Conservation (phyloP, 345 rosid genomes). For the Syzygium oleosum region DNA sequence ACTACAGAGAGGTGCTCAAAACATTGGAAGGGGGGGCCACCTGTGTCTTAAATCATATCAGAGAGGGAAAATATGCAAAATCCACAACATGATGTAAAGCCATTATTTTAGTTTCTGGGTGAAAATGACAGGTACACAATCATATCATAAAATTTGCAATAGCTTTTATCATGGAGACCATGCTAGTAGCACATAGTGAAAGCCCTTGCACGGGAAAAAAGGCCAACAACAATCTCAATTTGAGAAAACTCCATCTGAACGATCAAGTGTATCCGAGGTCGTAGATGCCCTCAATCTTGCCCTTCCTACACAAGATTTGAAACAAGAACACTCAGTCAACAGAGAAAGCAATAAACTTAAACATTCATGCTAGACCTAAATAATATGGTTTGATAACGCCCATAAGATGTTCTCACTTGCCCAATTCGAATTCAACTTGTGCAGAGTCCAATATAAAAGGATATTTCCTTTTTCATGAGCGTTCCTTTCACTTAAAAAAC, state of each 20-base stretch:
- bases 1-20: neutral
- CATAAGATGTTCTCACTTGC: neutral
- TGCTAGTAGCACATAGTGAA: conserved; percentile 4
- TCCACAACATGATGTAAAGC: neutral
- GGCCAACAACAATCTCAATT: conserved; percentile 15
- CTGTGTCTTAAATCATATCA: neutral
- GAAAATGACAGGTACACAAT: neutral
- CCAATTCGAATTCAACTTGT: neutral
- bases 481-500: neutral
- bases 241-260: conserved; percentile 3
- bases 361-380: neutral
- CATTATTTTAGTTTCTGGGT: conserved; percentile 1
- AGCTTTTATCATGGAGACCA: conserved; percentile 2
- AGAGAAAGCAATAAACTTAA: neutral
- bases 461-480: neutral
- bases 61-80: neutral
- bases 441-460: neutral
- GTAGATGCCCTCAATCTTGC: conserved; percentile 16
- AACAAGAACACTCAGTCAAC: neutral
- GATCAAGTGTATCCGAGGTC: neutral
- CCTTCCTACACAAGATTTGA: conserved; percentile 15
- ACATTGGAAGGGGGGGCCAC: neutral
- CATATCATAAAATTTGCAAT: neutral
- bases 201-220: conserved; percentile 2
- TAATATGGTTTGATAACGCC: neutral